phyloP scores from a whole-genome alignment of 129 eudicot genomes.

The Pseudognaphalium luteoalbum region DNA sequence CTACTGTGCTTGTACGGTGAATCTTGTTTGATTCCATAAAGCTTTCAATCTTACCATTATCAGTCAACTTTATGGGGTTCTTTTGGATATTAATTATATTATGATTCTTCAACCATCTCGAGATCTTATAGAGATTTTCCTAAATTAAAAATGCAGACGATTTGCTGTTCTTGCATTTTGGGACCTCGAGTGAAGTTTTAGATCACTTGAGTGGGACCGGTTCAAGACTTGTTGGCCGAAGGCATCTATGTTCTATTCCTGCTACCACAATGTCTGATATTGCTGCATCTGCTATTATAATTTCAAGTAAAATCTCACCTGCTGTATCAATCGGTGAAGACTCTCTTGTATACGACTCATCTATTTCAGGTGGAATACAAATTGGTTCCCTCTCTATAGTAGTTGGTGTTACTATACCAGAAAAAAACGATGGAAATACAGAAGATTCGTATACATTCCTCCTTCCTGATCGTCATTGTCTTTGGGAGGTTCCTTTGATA shows the following conservation, averaged over 20 bases:
- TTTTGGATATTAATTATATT: neutral
- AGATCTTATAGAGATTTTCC: conserved; percentile 22
- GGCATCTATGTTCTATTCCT: conserved; percentile 93
- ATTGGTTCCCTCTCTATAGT: conserved; percentile 90
- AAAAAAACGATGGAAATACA: conserved; percentile 13
- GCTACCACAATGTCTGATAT: conserved; percentile 93
- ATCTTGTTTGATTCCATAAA: conserved; percentile 24
- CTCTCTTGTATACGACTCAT: conserved; percentile 82
- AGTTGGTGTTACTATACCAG: conserved; percentile 83
- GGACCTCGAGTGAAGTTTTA: conserved; percentile 95
- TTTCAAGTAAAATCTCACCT: conserved; percentile 79
- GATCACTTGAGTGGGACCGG: conserved; percentile 78
- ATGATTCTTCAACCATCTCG: conserved; percentile 15
- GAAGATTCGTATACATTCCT: conserved; percentile 37
- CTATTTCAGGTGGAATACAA: conserved; percentile 67
- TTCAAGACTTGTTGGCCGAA: conserved; percentile 76
- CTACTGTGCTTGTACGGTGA: conserved; percentile 90
- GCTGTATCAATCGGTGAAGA: conserved; percentile 92
- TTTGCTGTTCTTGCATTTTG: conserved; percentile 83
- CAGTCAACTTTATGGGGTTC: conserved; percentile 7
- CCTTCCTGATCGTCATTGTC: conserved; percentile 96
- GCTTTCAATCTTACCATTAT: conserved; percentile 23
- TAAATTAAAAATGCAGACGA: conserved; percentile 58
- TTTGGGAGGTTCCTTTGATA: conserved; percentile 89
- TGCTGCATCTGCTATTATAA: conserved; percentile 83